A percentile compares a stretch with the other conserved stretches of the same genome.
These are phyloP conservation scores for Fragaria ananassa DNA, from an alignment of 306 rosid species.

Conservation along the genomic window DNA sequence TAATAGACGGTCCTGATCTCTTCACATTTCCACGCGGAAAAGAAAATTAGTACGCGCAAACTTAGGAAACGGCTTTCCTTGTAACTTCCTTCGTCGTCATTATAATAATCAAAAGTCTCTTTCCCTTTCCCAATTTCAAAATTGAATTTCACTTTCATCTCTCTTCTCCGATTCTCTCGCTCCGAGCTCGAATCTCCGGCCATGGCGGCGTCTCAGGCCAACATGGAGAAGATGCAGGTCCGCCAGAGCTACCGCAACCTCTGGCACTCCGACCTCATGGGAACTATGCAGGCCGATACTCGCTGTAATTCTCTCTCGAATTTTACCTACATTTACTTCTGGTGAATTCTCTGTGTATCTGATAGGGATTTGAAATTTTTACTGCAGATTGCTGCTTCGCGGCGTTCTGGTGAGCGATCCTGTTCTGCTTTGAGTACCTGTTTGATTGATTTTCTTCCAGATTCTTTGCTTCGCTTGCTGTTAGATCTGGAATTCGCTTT, in stretches of 20 bases:
- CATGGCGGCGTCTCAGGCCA: constrained; percentile 66
- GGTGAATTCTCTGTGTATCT: constrained; percentile 8
- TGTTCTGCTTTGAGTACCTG: constrained; percentile 2
- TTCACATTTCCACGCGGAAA: background rate
- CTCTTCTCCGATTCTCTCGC: background rate
- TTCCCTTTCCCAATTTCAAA: background rate
- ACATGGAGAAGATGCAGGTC: constrained; percentile 73
- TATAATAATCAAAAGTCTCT: background rate
- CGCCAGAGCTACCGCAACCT: constrained; percentile 77
- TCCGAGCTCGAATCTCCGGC: background rate
- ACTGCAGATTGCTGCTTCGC: constrained; percentile 82
- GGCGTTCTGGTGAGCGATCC: constrained; percentile 55
- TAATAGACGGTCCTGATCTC: background rate
- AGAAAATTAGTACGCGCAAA: background rate
- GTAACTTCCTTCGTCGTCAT: background rate
- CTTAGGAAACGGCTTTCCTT: background rate
- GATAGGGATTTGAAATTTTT: background rate
- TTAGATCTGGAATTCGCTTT: constrained; percentile 8
- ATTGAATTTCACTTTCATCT: too few relatives aligned
- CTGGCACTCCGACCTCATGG: constrained; percentile 75
- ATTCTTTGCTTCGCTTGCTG: constrained; percentile 4
- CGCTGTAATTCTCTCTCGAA: constrained; percentile 41
- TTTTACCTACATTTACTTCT: background rate
- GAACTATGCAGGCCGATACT: constrained; percentile 61
- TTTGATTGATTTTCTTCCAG: background rate